Base-by-base conservation (phyloP, 345 rosid genomes). In the Populus deltoides region DNA sequence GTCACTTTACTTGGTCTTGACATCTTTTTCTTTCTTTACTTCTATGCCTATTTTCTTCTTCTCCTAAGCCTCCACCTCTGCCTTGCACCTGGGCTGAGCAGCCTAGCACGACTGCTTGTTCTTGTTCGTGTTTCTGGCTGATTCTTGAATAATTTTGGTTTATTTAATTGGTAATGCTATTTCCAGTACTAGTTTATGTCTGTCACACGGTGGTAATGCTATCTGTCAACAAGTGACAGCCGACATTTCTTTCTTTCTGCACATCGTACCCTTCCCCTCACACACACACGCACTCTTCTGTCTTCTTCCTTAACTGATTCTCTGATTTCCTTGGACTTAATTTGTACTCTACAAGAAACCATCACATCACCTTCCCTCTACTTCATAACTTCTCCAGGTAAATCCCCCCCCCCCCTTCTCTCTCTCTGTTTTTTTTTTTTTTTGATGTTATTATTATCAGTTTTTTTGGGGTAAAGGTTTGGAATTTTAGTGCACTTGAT, bases 241-340 rank as follows among this genome's bases (percentile, higher is more conserved):
- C 78, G 86, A 83, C 87, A 81, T 76, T 79, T 9, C 65, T 59
- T 59, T 59, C 65, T 59, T n/a, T 85, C 90, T 86, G 89, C 71
- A 73, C 81, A 81, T 83, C 85, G 88, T 85, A 86, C 83, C 77
- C 65, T 18, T 80, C 33, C 63, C 63, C 29, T n/a, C 63, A 20
- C 61, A 20, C 61, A 20, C 29, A 20, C 62, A 76, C 78, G 71
- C 78, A 25, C 77, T 16, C 45, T 24, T 15, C 36, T 70, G 49
- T 73, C 74, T 43, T 24, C 69, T 61, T 51, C 75, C 69, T 45
- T 61, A 36, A 75, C 81, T 10, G 74, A n/a, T 27, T 47, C 38
- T 66, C 76, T 59, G 71, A 15, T 66, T 70, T 31, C 49, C 33
- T 22, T 47, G 61, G 41, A 61, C 41, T 35, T 51, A 43, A 65